phyloP scores from a whole-genome alignment of 2,329 filamentous ascomycete genomes.

The Colletotrichum musicola region DNA sequence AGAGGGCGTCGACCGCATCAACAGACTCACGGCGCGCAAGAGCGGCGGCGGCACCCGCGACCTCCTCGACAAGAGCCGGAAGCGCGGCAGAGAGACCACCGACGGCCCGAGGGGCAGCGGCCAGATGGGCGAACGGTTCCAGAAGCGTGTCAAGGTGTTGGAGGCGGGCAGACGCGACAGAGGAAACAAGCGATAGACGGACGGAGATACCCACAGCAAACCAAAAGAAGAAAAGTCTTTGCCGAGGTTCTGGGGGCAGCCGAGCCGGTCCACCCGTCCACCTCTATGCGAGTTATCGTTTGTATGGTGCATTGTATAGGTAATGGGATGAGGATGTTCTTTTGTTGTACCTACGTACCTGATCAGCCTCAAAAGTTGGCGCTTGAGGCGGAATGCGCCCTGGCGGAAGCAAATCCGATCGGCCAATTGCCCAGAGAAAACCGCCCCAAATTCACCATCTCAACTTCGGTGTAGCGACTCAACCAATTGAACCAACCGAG shows the following conservation, averaged over 20 bases:
- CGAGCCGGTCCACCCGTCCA: background rate
- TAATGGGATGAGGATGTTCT: too few relatives aligned
- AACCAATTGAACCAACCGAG: background rate
- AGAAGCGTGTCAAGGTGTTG: slow-evolving; percentile 74
- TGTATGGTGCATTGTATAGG: too few relatives aligned
- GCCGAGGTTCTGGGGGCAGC: slow-evolving; percentile 15
- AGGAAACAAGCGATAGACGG: slow-evolving; percentile 53
- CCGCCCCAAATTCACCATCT: background rate
- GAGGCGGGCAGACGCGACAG: slow-evolving; percentile 60
- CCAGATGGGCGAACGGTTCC: slow-evolving; percentile 80
- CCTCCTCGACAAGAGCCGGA: slow-evolving; percentile 86
- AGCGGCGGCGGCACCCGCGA: slow-evolving; percentile 67
- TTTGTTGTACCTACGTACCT: background rate
- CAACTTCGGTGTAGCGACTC: background rate
- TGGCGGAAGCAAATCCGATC: slow-evolving; percentile 18
- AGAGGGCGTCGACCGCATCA: slow-evolving; percentile 88
- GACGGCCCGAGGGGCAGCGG: slow-evolving; percentile 79
- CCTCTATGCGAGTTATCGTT: background rate
- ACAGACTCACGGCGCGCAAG: slow-evolving; percentile 81
- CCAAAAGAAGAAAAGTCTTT: slow-evolving; percentile 1
- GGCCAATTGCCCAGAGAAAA: background rate
- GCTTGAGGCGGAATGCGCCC: background rate
- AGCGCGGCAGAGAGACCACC: slow-evolving; percentile 75
- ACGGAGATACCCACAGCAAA: slow-evolving; percentile 3
- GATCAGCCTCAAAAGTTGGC: background rate